These are phyloP conservation scores for Neonothopanus nambi DNA, from an alignment of 1,284 basidiomycete species.

Conservation along the genomic window DNA sequence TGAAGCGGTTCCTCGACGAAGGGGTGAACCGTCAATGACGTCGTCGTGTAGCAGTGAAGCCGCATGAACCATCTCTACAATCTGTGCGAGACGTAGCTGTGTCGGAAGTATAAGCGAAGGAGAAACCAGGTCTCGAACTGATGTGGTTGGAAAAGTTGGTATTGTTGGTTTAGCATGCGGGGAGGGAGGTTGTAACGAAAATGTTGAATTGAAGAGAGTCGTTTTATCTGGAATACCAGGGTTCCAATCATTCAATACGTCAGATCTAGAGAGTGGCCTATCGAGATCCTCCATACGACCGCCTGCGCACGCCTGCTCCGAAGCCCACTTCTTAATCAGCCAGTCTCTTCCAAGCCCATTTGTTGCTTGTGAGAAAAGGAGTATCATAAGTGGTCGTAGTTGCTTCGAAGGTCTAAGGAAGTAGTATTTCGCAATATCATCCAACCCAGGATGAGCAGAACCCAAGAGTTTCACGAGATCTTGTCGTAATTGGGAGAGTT, in stretches of 20 bases:
- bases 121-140: slow-evolving; percentile 31
- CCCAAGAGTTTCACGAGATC: slow-evolving; percentile 83
- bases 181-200: slow-evolving; percentile 38
- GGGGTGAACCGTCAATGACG: slow-evolving; percentile 85
- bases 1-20: slow-evolving; percentile 81
- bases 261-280: slow-evolving; percentile 67
- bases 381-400: slow-evolving; percentile 77
- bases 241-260: slow-evolving; percentile 86
- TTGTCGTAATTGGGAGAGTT: slow-evolving; percentile 76
- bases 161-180: slow-evolving; percentile 23
- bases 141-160: slow-evolving; percentile 20
- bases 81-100: slow-evolving; percentile 91
- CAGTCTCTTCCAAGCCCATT: slow-evolving; percentile 77
- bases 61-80: slow-evolving; percentile 98
- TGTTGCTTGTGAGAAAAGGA: slow-evolving; percentile 80
- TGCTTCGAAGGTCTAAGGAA: slow-evolving; percentile 81
- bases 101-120: slow-evolving; percentile 67
- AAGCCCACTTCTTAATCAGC: slow-evolving; percentile 44
- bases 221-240: slow-evolving; percentile 76
- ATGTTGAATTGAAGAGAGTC: slow-evolving; percentile 38
- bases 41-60: slow-evolving; percentile 96
- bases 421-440: slow-evolving; percentile 84
- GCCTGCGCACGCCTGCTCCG: slow-evolving; percentile 57
- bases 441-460: slow-evolving; percentile 87
- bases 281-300: slow-evolving; percentile 57